These are phyloP conservation scores for Clavulina sp. DNA, from an alignment of 768 basidiomycete species.

Conservation along the genomic window DNA sequence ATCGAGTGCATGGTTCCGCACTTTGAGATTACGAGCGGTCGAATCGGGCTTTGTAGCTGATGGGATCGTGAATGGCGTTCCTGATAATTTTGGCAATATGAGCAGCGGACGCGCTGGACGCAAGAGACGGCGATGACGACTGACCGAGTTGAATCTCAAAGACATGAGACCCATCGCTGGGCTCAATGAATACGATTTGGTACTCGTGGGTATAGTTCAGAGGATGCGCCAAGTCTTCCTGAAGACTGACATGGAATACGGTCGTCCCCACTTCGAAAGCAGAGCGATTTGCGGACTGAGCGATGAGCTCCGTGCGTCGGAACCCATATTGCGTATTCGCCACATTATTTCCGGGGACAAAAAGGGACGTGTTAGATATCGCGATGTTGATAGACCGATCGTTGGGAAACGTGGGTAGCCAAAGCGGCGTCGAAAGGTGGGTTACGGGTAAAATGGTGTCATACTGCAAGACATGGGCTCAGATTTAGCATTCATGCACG, in stretches of 20 bases:
- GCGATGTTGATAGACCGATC: constrained; percentile 36
- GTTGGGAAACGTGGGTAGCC: constrained; percentile 13
- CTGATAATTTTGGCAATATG: not conserved
- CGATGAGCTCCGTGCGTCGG: constrained; percentile 32
- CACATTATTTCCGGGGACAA: constrained; percentile 12
- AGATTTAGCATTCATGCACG: no score
- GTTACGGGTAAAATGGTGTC: not conserved
- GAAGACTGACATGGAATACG: constrained; percentile 12
- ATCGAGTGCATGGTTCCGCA: constrained; percentile 30
- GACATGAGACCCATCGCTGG: constrained; percentile 38
- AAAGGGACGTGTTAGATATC: constrained; percentile 25
- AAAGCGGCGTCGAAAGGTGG: constrained; percentile 8
- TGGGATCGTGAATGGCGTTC: constrained; percentile 4
- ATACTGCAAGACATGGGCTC: no score
- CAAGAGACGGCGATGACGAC: constrained; percentile 5
- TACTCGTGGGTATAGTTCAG: constrained; percentile 12
- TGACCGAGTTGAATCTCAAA: constrained; percentile 42
- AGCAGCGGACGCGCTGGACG: not conserved
- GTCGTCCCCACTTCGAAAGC: constrained; percentile 8
- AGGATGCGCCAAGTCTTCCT: constrained; percentile 5
- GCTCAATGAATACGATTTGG: constrained; percentile 37
- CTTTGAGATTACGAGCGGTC: constrained; percentile 31
- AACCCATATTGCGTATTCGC: constrained; percentile 12
- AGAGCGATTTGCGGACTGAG: constrained; percentile 23
- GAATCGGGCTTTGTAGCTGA: not conserved